Evolutionary conservation across 2,329 filamentous ascomycete species (phyloP), one percentile per base, ranked within the genome.

Genomic region (Clonostachys rosea): DNA sequence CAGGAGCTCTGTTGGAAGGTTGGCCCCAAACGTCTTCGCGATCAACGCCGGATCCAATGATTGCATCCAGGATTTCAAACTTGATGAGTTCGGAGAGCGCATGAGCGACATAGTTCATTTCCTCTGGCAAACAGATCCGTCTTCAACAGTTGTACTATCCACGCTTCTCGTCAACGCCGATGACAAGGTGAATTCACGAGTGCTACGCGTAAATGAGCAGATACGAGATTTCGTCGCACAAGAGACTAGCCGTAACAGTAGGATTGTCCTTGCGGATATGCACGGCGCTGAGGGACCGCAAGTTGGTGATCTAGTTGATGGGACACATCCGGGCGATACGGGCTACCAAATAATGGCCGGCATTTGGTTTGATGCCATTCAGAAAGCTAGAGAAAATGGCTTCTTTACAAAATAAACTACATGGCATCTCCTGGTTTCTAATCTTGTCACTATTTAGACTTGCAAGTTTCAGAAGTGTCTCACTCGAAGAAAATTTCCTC

Each of bases 21-120:
- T 58, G 46, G 55, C 56, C 49, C 68, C 69, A 1, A 65, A 70
- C 46, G 24, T 70, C 12, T 56, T 70, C 40, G 52, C 67, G 8
- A 49, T 71, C 48, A 68, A 71, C 47, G 62, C 56, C 8, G 68
- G 69, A 2, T 66, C 67, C 13, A 71, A 71, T 49, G 68, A 73
- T 51, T 66, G 64, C 51, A 49, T 58, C 33, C 60, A 59, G 33
- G 53, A 62, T 48, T 49, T 59, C 14, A 56, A 65, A 44, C 46
- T 66, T n/a, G 14, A 55, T 8, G 51, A 52, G 14, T 58, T 59
- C 7, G 58, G 59, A 5, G 46, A 54, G 8, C 58, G 66, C 10
- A 52, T 68, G 47, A 50, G 44, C 11, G 43, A 34, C 34, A 36
- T 69, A 35, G 41, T 69, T 34, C 56, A 65, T 36, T 54, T 58